Evolutionary conservation across 495 filamentous ascomycete genomes (phyloP).

Genomic region (Penicillium dipodomyicola): DNA sequence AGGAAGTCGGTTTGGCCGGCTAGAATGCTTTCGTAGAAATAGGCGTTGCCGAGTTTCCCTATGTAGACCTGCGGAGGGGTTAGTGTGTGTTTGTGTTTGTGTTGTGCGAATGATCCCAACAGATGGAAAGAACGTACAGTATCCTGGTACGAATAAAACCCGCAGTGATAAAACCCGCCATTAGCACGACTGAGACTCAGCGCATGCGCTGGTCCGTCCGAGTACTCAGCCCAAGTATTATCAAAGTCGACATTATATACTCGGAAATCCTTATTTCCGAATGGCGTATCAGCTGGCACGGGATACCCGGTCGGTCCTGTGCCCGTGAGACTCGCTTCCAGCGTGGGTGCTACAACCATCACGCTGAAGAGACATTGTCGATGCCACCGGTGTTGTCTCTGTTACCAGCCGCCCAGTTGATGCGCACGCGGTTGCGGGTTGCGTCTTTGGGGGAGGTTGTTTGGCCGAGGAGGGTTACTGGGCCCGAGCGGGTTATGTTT

Average conservation of each 20-base stretch:
- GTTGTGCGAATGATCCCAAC: background rate
- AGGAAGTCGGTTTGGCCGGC: conserved; percentile 63
- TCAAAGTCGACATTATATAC: conserved; percentile 59
- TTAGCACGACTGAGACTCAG: conserved; percentile 56
- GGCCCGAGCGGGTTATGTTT: conserved; percentile 57
- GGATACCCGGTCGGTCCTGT: conserved; percentile 54
- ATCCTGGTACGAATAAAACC: conserved; percentile 59
- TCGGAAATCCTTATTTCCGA: conserved; percentile 56
- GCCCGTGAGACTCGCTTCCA: conserved; percentile 55
- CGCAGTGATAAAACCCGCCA: conserved; percentile 57
- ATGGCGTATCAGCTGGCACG: conserved; percentile 55
- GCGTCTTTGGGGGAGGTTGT: conserved; percentile 39
- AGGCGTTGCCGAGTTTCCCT: conserved; percentile 59
- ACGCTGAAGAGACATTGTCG: conserved; percentile 59
- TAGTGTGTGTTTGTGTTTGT: background rate
- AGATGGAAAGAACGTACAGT: conserved; percentile 37
- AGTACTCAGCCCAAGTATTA: conserved; percentile 54
- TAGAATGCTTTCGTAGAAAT: conserved; percentile 52
- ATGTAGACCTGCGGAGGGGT: conserved; percentile 47
- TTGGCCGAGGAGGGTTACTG: conserved; percentile 55
- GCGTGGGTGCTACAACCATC: conserved; percentile 54
- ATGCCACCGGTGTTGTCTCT: conserved; percentile 40
- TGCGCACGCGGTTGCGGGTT: conserved; percentile 46
- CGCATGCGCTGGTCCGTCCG: conserved; percentile 53
- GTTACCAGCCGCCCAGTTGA: conserved; percentile 50